Conservation (phyloP, 768 basidiomycete genomes). For the Suillus lakei region DNA sequence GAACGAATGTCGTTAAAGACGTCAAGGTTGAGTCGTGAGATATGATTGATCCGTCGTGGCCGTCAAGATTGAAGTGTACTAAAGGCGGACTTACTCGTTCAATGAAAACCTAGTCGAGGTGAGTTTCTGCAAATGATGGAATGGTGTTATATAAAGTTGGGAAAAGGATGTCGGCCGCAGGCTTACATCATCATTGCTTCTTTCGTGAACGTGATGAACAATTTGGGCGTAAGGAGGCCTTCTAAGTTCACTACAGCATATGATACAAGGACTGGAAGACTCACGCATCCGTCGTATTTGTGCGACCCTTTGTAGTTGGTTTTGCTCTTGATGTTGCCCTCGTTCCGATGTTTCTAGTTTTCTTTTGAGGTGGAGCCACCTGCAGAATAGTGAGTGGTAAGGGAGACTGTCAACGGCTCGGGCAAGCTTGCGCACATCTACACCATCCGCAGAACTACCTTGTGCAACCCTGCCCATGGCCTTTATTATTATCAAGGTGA, state of each 20-base stretch:
- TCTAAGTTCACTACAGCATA: not conserved
- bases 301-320: constrained; percentile 21
- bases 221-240: constrained; percentile 7
- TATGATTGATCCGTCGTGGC: constrained; percentile 16
- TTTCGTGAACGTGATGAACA: constrained; percentile 12
- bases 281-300: constrained; percentile 21
- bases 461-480: constrained; percentile 20
- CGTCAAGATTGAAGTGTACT: constrained; percentile 18
- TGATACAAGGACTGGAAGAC: constrained; percentile 18
- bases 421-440: constrained; percentile 28
- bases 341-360: constrained; percentile 38
- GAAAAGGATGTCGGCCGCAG: constrained; percentile 15
- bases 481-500: constrained; percentile 26
- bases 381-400: constrained; percentile 12
- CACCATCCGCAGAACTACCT: constrained; percentile 19
- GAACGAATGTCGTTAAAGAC: constrained; percentile 37
- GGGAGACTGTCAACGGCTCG: constrained; percentile 1
- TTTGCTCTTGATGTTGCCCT: constrained; percentile 20
- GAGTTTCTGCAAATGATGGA: constrained; percentile 28
- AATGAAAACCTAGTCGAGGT: constrained; percentile 25
- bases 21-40: constrained; percentile 12
- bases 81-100: constrained; percentile 37
- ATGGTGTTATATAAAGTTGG: constrained; percentile 17
- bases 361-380: constrained; percentile 43
- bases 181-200: constrained; percentile 40